Base-by-base conservation (phyloP, 2,329 filamentous ascomycete species). In the Blastomyces silverae region DNA sequence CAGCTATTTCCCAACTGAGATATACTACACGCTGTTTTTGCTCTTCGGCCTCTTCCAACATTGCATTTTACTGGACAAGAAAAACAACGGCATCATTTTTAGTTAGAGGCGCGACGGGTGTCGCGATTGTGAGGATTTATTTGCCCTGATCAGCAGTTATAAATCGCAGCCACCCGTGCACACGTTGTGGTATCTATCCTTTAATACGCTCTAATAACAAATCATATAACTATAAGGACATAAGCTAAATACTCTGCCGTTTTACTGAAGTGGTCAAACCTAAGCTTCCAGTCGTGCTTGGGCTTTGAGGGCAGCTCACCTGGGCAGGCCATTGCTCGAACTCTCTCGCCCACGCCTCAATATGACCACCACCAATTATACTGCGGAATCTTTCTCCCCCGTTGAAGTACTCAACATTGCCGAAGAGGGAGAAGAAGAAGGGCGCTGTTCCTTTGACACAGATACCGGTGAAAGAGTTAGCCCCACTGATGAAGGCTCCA, bases 341-440 rank as follows among this genome's bases (percentile, higher is more conserved):
- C 17, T 39, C 4, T 37, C 25, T 34, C 25, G 25, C 44, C 15
- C 42, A n/a, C 17, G n/a, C 44, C 42, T 28, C 34, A 44, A 59
- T 22, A 59, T 59, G 56, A 42, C 56, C 56, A 59, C 56, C 13
- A n/a, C 34, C n/a, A 37, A 44, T 25, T 61, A 60, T 59, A 60
- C 39, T 22, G 31, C 34, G 34, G 42, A 37, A 56, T 62, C 59
- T 58, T 62, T n/a, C 56, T 58, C 17, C 61, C n/a, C 13, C 2
- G 31, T 15, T 44, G 52, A 28, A 52, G 70, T 70, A 44, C 72
- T 71, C 20, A 71, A 73, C 25, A 72, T 73, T 50, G 73, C 75
- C 5, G 73, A 74, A 17, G 72, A 77, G 0, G 73, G 75, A 4
- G 72, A 73, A 2, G 72, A 73, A 3, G 71, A 65, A 11, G 68